Evolutionary conservation across 2,329 filamentous ascomycete species (phyloP), one percentile per base, ranked within the genome.

Genomic region (Hymenotorrendiella dingleyae): DNA sequence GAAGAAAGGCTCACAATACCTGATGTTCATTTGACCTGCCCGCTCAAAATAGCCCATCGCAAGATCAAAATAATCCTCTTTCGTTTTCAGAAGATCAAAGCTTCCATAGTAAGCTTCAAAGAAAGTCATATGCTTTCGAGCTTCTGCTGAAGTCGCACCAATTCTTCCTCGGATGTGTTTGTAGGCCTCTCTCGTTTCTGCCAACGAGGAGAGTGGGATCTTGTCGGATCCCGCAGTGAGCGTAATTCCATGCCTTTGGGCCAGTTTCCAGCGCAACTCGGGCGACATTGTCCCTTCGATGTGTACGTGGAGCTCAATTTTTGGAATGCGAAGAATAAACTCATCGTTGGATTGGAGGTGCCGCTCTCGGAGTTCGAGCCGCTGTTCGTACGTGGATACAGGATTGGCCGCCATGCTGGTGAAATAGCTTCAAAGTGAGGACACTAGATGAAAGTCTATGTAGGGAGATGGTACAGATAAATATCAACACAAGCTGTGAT

Each of bases 241-340:
- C n/a, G 35, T 28, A 14, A 51, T 74, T 43, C 65, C 66, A 68
- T 90, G 86, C 55, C 77, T 76, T 26, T 67, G 60, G 5, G 84
- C 80, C 6, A 90, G 75, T 21, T 68, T 57, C 67, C 88, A 89
- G 50, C 87, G 75, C 23, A 87, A 68, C 40, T 72, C 66, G 1
- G 84, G 82, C 24, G 78, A 78, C 27, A 90, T 71, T 7, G 82
- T 81, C 43, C 85, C 85, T 64, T 89, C 85, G 16, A 90, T 71
- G 60, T 90, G 85, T 44, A 89, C 74, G 64, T 90, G 85, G 58
- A 89, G 84, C 63, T 90, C 85, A 64, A 81, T 83, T 68, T 89
- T 89, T 48, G 85, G 84, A 21, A 89, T 72, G 22, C 69, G 69
- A 37, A 65, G 61, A 32, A 88, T 70, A 58, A 86, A 79, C 24